A percentile compares a stretch with the other conserved stretches of the same genome.
These are phyloP conservation scores for Trypanosoma cruzi DNA, from an alignment of 208 protist genomes.

Conservation along the genomic window DNA sequence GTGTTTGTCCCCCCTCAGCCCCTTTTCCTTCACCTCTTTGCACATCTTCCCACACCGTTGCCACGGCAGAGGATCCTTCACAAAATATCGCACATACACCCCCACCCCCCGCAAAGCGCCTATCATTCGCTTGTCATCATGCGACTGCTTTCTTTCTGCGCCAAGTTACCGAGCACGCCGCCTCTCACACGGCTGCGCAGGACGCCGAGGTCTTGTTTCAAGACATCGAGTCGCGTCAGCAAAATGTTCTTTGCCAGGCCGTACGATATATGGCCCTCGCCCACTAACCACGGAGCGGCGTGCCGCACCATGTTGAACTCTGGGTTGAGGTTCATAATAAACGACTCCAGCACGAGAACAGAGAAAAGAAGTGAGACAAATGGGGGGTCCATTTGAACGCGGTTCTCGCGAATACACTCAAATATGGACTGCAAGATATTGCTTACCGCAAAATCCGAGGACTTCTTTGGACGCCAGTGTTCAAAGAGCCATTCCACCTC, in stretches of 20 bases:
- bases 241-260: constrained; percentile 83
- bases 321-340: constrained; percentile 93
- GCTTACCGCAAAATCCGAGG: constrained; percentile 72
- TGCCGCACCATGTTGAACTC: constrained; percentile 93
- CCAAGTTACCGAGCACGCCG: constrained; percentile 44
- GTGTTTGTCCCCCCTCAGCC: background rate
- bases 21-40: background rate
- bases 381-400: constrained; percentile 89
- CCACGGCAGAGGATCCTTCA: background rate
- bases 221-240: constrained; percentile 56
- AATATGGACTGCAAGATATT: constrained; percentile 90
- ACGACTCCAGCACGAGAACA: constrained; percentile 90
- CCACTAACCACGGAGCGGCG: constrained; percentile 86
- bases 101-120: constrained; percentile 12
- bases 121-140: constrained; percentile 30
- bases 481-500: constrained; percentile 66
- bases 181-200: constrained; percentile 68
- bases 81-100: background rate
- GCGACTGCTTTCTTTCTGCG: constrained; percentile 41
- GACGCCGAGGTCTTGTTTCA: constrained; percentile 61
- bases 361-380: constrained; percentile 91
- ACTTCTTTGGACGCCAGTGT: constrained; percentile 67
- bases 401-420: constrained; percentile 74
- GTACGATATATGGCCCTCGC: constrained; percentile 84
- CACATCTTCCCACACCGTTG: background rate